These are phyloP conservation scores for Ceratocystis huliohia DNA, from an alignment of 2,329 filamentous ascomycete species.

Conservation along the genomic window DNA sequence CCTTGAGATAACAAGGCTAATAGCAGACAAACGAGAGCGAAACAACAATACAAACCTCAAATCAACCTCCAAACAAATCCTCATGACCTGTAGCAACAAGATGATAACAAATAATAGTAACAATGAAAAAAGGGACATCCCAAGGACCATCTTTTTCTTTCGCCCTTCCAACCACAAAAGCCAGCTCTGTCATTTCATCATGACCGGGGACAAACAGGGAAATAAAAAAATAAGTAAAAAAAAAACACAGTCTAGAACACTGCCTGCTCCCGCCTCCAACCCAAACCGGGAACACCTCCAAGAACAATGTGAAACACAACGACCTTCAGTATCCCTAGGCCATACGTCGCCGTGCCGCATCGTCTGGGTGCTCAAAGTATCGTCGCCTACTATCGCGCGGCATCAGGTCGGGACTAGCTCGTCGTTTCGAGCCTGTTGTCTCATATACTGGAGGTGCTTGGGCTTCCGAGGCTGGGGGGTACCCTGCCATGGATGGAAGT, in stretches of 20 bases:
- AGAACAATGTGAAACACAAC: neutral
- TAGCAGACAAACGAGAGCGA: too few species aligned
- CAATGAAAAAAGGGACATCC: neutral
- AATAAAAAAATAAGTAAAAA: constrained; percentile 2
- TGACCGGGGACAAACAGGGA: neutral
- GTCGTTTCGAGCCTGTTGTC: constrained; percentile 37
- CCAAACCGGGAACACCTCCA: neutral
- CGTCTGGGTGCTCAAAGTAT: constrained; percentile 19
- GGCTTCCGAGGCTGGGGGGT: constrained; percentile 26
- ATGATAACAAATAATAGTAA: constrained; percentile 7
- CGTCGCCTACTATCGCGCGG: constrained; percentile 32
- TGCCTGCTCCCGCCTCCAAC: neutral
- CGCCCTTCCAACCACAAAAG: neutral
- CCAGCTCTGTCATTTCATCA: constrained; percentile 1
- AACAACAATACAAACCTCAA: neutral
- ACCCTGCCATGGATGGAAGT: constrained; percentile 28
- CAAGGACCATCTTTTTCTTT: neutral
- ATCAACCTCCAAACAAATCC: too few species aligned
- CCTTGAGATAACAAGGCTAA: too few species aligned
- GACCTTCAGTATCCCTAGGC: constrained; percentile 10
- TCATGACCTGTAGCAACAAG: neutral
- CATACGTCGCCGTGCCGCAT: constrained; percentile 18
- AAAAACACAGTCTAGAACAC: constrained; percentile 8
- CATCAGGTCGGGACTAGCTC: constrained; percentile 37
- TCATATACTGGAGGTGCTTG: constrained; percentile 28